Evolutionary conservation across 2,329 filamentous ascomycete species (phyloP).

Genomic region (Graphilbum fragrans): DNA sequence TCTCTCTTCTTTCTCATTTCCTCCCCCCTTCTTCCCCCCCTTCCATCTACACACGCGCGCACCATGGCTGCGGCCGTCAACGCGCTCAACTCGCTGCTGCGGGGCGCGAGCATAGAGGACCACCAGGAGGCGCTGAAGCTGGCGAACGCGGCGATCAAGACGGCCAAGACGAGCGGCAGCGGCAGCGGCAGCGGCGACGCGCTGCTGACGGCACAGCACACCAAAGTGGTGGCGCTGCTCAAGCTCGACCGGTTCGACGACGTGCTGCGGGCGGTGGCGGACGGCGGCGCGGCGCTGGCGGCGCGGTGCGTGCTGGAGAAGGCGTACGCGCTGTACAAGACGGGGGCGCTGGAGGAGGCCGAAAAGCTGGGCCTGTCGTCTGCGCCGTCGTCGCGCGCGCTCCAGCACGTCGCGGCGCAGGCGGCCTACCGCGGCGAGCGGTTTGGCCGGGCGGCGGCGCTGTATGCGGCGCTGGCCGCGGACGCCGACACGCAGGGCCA

Average conservation of each 20-base stretch:
- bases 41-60: neutral
- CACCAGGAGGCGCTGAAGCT: slow-evolving; percentile 61
- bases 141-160: slow-evolving; percentile 48
- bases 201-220: slow-evolving; percentile 46
- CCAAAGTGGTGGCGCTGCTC: slow-evolving; percentile 61
- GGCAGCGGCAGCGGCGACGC: slow-evolving; percentile 21
- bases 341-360: slow-evolving; percentile 55
- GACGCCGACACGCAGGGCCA: slow-evolving; percentile 27
- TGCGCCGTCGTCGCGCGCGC: slow-evolving; percentile 14
- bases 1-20: neutral
- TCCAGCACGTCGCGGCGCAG: slow-evolving; percentile 49
- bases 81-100: slow-evolving; percentile 41
- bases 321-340: slow-evolving; percentile 76
- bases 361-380: slow-evolving; percentile 22
- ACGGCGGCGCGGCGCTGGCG: slow-evolving; percentile 48
- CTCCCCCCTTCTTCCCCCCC: neutral
- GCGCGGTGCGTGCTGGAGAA: slow-evolving; percentile 54
- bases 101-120: slow-evolving; percentile 48
- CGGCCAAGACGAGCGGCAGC: slow-evolving; percentile 39
- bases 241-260: slow-evolving; percentile 77
- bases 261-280: slow-evolving; percentile 55
- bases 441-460: slow-evolving; percentile 51
- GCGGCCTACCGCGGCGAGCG: slow-evolving; percentile 63
- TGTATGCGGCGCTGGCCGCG: slow-evolving; percentile 48
- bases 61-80: slow-evolving; percentile 26